phyloP scores from a whole-genome alignment of 345 rosid genomes.

The Linum trigynum region DNA sequence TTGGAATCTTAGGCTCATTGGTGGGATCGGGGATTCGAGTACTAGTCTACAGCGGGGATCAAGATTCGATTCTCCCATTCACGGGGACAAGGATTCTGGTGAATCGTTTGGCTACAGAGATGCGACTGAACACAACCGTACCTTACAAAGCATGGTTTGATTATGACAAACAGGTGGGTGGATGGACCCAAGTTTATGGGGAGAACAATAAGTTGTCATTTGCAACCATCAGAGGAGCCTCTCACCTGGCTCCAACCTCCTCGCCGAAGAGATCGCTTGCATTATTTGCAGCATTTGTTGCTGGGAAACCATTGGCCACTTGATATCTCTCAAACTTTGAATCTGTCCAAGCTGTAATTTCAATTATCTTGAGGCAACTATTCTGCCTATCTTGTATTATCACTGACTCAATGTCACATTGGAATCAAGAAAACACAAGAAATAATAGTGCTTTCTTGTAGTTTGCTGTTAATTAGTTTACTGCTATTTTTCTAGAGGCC shows the following conservation, averaged over 20 bases:
- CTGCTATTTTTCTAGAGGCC: too few species aligned
- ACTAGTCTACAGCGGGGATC: conserved; percentile 19
- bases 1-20: conserved; percentile 14
- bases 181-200: conserved; percentile 15
- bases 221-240: conserved; percentile 15
- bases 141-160: conserved; percentile 8
- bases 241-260: conserved; percentile 6
- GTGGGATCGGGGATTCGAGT: conserved; percentile 14
- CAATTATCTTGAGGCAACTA: too few species aligned
- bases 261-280: conserved; percentile 8
- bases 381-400: too few species aligned
- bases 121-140: conserved; percentile 6
- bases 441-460: too few species aligned
- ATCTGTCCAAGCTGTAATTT: not conserved
- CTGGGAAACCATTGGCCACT: not conserved
- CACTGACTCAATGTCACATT: too few species aligned
- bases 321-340: not conserved
- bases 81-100: conserved; percentile 10
- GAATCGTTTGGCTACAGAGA: conserved; percentile 8
- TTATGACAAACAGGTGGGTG: conserved; percentile 8
- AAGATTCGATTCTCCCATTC: conserved; percentile 15
- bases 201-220: not conserved
- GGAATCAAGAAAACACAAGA: too few species aligned
- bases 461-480: too few species aligned
- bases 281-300: conserved; percentile 9